These are phyloP conservation scores for Podospora tetraspora DNA, from an alignment of 495 filamentous ascomycete genomes.

Conservation along the genomic window DNA sequence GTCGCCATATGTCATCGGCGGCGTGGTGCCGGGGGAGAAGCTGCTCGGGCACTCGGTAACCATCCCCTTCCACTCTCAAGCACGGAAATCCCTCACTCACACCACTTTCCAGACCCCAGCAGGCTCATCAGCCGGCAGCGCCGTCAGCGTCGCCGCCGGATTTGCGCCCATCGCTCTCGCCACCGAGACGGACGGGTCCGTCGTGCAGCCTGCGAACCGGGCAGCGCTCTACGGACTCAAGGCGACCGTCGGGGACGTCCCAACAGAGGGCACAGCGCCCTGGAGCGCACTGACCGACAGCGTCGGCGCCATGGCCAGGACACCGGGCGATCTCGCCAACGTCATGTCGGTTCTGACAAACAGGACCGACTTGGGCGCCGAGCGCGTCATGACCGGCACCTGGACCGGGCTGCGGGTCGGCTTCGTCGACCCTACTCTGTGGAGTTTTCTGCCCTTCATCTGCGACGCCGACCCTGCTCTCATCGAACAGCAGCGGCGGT, in stretches of 20 bases:
- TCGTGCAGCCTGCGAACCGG: constrained; percentile 35
- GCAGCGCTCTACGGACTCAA: constrained; percentile 39
- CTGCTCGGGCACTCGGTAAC: constrained; percentile 1
- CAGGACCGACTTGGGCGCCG: neutral
- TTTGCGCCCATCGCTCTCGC: constrained; percentile 43
- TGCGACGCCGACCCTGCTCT: neutral
- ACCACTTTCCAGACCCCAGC: neutral
- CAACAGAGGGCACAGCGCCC: neutral
- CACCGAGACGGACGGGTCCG: constrained; percentile 45
- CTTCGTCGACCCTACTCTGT: neutral
- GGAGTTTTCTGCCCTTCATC: neutral
- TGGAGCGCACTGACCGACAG: neutral
- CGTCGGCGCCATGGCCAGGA: neutral
- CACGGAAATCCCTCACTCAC: neutral
- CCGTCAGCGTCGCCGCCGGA: constrained; percentile 41
- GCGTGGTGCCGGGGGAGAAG: neutral
- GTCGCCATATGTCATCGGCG: neutral
- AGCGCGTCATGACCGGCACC: neutral
- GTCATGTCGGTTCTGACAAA: neutral
- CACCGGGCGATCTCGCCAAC: neutral
- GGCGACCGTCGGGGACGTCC: neutral
- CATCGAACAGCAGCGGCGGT: neutral
- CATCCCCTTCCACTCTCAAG: neutral
- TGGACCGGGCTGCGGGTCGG: constrained; percentile 5
- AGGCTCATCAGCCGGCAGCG: constrained; percentile 46